Base-by-base conservation (phyloP, 1,284 basidiomycete genomes). In the Cutaneotrichosporon spelunceum region DNA sequence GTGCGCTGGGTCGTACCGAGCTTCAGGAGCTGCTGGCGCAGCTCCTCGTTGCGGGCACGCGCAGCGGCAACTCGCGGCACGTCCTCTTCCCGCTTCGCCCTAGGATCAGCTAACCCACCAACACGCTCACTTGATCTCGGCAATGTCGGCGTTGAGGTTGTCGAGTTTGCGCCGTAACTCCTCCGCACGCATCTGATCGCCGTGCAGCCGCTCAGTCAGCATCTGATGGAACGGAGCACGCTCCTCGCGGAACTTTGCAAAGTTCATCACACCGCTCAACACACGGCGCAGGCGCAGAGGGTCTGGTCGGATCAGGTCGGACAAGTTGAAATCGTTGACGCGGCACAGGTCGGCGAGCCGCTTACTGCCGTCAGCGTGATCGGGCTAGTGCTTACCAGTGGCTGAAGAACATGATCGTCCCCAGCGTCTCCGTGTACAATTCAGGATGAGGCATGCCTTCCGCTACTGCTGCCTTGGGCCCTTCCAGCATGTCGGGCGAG, bases 261-360 rank as follows among this genome's bases (percentile, higher is more conserved):
- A 92, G 79, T 96, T 96, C 81, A 94, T 88, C 65, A 96, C 88
- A 0, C 88, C 92, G 44, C 90, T 91, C 61, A 96, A 83, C 48
- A 90, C 82, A 53, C 84, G 82, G 16, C 87, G 81, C 0, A 91
- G 88, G 26, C 91, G 85, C 34, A 85, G 82, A 23, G 85, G 80
- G 27, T 89, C 87, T 1, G 92, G 92, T 52, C 82, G 82, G 53
- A 83, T 82, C 10, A 95, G 76, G 69, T 95, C 93, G 65, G 83
- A 84, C 55, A 89, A 81, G 64, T 83, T 86, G 76, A 94, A 93
- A 74, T 88, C 86, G 63, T 85, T 83, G 53, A 93, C 84, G 61
- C 87, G 83, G n/a, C 91, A 89, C 1, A 87, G 85, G 49, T 78
- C 80, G 1, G 88, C 87, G 39, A 93, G 85, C 47, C 56, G 44